Conservation (phyloP, 2,329 filamentous ascomycete genomes). For the Stachybotrys elegans region DNA sequence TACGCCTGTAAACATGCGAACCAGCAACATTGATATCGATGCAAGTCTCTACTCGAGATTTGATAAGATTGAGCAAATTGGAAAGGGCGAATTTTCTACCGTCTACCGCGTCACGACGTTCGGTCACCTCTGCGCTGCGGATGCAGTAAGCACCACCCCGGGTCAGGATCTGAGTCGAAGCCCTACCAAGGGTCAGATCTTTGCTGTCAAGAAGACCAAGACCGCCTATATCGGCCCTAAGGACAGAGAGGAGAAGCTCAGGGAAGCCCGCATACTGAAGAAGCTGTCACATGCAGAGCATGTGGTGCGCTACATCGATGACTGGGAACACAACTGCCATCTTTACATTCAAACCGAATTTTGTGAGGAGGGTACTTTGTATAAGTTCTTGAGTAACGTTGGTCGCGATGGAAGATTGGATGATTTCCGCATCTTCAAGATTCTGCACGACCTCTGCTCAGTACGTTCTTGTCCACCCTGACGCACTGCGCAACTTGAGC, state of each 20-base stretch:
- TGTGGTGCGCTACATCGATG: conserved; percentile 75
- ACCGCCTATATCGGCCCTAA: conserved; percentile 71
- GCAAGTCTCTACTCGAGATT: conserved; percentile 70
- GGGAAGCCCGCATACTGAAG: conserved; percentile 76
- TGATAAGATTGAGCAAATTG: conserved; percentile 72
- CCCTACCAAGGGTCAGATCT: conserved; percentile 57
- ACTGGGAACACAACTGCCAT: conserved; percentile 80
- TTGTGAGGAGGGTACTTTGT: conserved; percentile 89
- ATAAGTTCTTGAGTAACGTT: conserved; percentile 76
- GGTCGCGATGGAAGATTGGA: conserved; percentile 83
- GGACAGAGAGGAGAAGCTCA: conserved; percentile 78
- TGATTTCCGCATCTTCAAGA: conserved; percentile 98
- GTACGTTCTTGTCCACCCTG: conserved; percentile 46
- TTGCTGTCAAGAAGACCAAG: conserved; percentile 90
- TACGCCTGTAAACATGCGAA: conserved; percentile 64
- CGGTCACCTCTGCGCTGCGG: conserved; percentile 25
- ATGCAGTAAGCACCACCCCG: conserved; percentile 40
- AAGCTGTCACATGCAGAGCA: conserved; percentile 78
- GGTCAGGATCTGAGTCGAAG: conserved; percentile 44
- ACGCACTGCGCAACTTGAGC: background rate
- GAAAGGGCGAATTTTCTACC: conserved; percentile 87
- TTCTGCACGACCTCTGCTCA: conserved; percentile 77
- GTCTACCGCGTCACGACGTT: conserved; percentile 71
- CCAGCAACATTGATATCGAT: conserved; percentile 67
- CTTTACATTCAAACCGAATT: conserved; percentile 98